Base-by-base conservation (phyloP, 2,329 filamentous ascomycete species). In the Scedosporium minutisporum region DNA sequence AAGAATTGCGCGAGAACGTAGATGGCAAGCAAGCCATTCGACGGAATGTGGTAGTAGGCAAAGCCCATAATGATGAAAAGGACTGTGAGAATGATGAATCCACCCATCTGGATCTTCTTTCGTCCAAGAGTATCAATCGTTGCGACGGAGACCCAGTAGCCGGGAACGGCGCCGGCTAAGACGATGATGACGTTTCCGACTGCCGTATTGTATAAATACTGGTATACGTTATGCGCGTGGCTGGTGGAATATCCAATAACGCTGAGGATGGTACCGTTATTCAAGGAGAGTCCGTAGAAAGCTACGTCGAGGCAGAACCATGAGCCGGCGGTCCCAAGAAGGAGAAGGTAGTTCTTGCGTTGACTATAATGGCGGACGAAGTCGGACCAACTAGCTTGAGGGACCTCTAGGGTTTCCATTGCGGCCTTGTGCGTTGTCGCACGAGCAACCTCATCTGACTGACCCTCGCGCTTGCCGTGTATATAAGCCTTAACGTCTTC, bases 251-350 rank as follows among this genome's bases (percentile, higher is more conserved):
- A 44, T 12, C 58, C 44, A 68, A 97, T 87, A 71, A 95, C 89
- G 29, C 78, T 79, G 77, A 97, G 96, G 77, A 97, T 97, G 72
- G 93, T 85, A 65, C 84, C 85, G 77, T 96, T 93, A 84, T 96
- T 97, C 61, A 97, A 87, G 83, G 96, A 97, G 87, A 96, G 97
- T 69, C 93, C 93, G 79, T 97, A 97, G 81, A 97, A 97, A 83
- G 97, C 97, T 67, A 97, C 89, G 71, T 97, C 93, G 75, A 97
- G 97, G 78, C 88, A 90, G 76, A 93, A 97, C 93, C 93, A 97
- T 42, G 87, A 84, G 63, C 90, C 6, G 87, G 87, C n/a, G 21
- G 51, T 85, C 69, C 59, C 78, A 77, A 70, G 88, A 27, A 55
- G 51, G 33, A 38, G 33, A 38, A 38, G 33, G 10, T 38, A 38